phyloP scores from a whole-genome alignment of 257 asterid genomes.

The Solanum gandarillasii region DNA sequence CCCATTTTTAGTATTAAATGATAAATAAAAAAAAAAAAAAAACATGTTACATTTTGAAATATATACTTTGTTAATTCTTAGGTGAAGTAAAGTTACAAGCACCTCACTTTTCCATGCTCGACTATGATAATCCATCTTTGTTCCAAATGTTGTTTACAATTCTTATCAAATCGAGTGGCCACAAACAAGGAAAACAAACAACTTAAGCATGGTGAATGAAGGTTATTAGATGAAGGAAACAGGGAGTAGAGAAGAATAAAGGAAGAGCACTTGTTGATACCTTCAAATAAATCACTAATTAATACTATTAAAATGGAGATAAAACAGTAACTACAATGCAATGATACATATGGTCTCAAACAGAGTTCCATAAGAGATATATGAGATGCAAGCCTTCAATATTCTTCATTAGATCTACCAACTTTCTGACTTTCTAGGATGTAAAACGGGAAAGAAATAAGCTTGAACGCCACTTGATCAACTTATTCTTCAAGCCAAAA shows the following conservation, averaged over 20 bases:
- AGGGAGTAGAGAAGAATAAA: neutral
- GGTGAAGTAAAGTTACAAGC: neutral
- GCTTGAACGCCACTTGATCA: neutral
- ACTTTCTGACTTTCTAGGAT: neutral
- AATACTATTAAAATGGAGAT: neutral
- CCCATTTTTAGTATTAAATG: neutral
- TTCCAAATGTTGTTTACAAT: neutral
- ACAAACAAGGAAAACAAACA: neutral
- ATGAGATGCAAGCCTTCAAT: neutral
- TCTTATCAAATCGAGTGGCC: neutral
- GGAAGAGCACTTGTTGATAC: neutral
- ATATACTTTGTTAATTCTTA: neutral
- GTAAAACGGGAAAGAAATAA: neutral
- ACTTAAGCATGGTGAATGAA: neutral
- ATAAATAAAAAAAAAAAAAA: too few relatives aligned
- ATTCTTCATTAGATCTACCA: neutral
- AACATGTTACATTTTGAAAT: neutral
- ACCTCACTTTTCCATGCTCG: neutral
- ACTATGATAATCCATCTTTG: neutral
- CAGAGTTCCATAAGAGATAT: neutral
- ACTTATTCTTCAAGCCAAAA: neutral
- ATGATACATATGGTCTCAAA: neutral
- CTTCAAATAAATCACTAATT: neutral
- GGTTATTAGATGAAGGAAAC: neutral
- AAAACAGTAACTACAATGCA: neutral